These are phyloP conservation scores for Pichia nakasei DNA, from an alignment of 805 yeast genomes.

Conservation along the genomic window DNA sequence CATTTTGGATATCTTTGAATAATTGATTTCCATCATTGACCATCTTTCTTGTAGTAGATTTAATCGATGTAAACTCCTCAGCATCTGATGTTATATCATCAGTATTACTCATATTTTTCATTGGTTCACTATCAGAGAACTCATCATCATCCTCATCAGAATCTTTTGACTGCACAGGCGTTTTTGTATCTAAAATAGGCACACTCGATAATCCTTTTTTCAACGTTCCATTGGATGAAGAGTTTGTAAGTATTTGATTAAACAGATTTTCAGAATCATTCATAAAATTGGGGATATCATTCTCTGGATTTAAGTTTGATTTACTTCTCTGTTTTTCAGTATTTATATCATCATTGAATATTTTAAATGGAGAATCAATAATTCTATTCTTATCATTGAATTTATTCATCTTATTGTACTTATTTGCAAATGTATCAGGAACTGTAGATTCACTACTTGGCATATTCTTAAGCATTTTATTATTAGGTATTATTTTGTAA, in stretches of 20 bases:
- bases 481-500: conserved; percentile 12
- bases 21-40: conserved; percentile 20
- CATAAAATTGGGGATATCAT: conserved; percentile 2
- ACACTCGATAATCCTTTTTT: not conserved
- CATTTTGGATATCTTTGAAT: conserved; percentile 9
- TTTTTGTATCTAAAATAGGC: not conserved
- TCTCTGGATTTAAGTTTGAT: conserved; percentile 6
- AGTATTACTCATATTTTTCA: not conserved
- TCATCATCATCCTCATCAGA: conserved; percentile 1
- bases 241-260: conserved; percentile 4
- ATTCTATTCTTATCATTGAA: not conserved
- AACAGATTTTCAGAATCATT: conserved; percentile 6
- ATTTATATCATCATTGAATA: conserved; percentile 16
- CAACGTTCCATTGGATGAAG: conserved; percentile 3
- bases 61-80: conserved; percentile 18
- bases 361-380: conserved; percentile 25
- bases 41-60: conserved; percentile 17
- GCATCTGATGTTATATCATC: conserved; percentile 24
- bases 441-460: conserved; percentile 14
- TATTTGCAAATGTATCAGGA: conserved; percentile 26
- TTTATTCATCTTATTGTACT: conserved; percentile 11
- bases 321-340: conserved; percentile 5
- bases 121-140: not conserved
- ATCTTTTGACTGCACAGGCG: not conserved
- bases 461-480: conserved; percentile 14